Evolutionary conservation across 305 asterid genomes (phyloP).

Genomic region (Solanum hybrid): DNA sequence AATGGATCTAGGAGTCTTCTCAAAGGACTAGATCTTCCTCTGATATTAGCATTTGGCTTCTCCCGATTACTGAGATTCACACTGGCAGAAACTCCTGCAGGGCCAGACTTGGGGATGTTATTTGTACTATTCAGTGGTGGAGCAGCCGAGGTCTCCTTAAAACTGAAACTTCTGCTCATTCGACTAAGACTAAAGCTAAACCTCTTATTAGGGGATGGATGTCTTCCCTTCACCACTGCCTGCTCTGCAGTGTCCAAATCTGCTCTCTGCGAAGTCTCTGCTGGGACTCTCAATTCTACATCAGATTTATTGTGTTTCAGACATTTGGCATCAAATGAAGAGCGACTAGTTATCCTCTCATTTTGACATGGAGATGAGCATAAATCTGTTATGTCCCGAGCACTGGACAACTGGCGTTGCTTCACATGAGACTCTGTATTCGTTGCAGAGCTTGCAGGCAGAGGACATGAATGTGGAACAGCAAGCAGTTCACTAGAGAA

Average conservation of each 20-base stretch:
- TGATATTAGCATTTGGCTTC: slow-evolving; percentile 27
- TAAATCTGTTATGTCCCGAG: slow-evolving; percentile 12
- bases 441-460: slow-evolving; percentile 27
- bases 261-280: slow-evolving; percentile 21
- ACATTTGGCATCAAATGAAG: slow-evolving; percentile 27
- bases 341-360: slow-evolving; percentile 9
- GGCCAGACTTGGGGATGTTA: slow-evolving; percentile 42
- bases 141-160: slow-evolving; percentile 54
- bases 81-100: slow-evolving; percentile 26
- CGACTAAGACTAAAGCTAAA: slow-evolving; percentile 63
- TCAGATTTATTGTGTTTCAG: slow-evolving; percentile 7
- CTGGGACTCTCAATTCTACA: slow-evolving; percentile 6
- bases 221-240: slow-evolving; percentile 35
- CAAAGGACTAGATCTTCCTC: slow-evolving; percentile 75
- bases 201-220: slow-evolving; percentile 60
- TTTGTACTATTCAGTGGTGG: slow-evolving; percentile 36
- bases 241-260: slow-evolving; percentile 25
- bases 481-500: slow-evolving; percentile 23
- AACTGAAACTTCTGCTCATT: slow-evolving; percentile 73
- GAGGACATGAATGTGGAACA: slow-evolving; percentile 55
- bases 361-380: slow-evolving; percentile 1
- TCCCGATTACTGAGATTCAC: slow-evolving; percentile 24
- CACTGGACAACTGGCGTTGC: slow-evolving; percentile 6
- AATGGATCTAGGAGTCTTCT: slow-evolving; percentile 83
- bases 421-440: slow-evolving; percentile 9